A percentile compares a stretch with the other conserved stretches of the same genome.
Conservation (phyloP, 345 rosid genomes). For the Salix viminalis region DNA sequence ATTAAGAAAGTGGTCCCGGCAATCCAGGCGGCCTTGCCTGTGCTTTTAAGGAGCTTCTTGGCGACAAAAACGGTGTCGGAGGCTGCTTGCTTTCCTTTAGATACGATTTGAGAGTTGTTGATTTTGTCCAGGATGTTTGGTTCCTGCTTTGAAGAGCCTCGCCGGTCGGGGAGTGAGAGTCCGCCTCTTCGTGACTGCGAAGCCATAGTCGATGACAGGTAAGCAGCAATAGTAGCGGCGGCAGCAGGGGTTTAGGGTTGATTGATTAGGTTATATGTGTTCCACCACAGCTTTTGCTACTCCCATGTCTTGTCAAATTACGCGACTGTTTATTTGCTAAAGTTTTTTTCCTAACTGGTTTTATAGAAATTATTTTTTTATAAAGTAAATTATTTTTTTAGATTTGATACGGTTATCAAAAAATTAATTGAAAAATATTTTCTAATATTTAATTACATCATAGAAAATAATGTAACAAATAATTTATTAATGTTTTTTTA, state of each 20-base stretch:
- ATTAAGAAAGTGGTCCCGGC: conserved; percentile 71
- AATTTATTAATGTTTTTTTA: no score
- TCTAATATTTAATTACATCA: no score
- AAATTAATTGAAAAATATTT: no score
- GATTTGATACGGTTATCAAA: no score
- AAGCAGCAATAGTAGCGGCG: not conserved
- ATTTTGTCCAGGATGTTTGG: conserved; percentile 38
- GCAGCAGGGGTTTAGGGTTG: not conserved
- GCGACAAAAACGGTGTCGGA: conserved; percentile 53
- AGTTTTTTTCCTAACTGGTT: no score
- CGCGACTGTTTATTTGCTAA: no score
- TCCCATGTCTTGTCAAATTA: no score
- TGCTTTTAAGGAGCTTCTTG: conserved; percentile 70
- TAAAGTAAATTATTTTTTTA: no score
- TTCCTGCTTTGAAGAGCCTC: conserved; percentile 22
- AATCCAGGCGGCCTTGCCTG: conserved; percentile 86
- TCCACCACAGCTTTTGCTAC: not conserved
- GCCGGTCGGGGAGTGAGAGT: conserved; percentile 1
- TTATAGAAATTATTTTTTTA: no score
- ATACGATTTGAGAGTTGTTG: conserved; percentile 37
- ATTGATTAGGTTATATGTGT: not conserved
- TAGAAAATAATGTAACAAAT: no score
- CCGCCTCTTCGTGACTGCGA: not conserved
- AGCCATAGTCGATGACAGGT: not conserved
- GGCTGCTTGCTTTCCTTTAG: conserved; percentile 53